Conservation (phyloP, 345 rosid genomes). For the Camelina hispida region DNA sequence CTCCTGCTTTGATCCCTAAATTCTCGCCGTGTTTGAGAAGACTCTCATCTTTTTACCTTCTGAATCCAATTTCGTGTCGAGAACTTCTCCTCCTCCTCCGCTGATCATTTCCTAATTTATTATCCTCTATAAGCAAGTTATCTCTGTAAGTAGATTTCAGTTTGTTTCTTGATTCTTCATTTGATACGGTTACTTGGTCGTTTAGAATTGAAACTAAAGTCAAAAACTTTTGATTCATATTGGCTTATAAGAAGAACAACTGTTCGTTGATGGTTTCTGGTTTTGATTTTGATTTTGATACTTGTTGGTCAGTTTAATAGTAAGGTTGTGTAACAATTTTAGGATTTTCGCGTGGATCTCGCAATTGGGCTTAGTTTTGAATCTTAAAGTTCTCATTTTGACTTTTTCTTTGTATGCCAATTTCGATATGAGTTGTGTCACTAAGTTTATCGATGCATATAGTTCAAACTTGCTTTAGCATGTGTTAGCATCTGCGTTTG, state of each 20-base stretch:
- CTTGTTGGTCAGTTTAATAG: background rate
- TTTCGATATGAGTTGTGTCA: background rate
- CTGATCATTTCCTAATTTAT: slow-evolving; percentile 15
- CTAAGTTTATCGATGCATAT: background rate
- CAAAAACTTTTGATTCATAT: background rate
- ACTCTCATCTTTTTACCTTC: slow-evolving; percentile 3
- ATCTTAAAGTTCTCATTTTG: slow-evolving; percentile 16
- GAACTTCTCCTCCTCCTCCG: background rate
- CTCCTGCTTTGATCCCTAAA: slow-evolving; percentile 36
- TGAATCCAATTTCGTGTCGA: slow-evolving; percentile 7
- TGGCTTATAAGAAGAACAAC: background rate
- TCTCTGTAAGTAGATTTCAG: slow-evolving; percentile 28
- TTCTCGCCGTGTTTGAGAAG: slow-evolving; percentile 36
- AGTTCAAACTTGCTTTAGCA: slow-evolving; percentile 12
- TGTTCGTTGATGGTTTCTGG: slow-evolving; percentile 15
- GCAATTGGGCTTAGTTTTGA: slow-evolving; percentile 32
- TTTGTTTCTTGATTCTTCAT: slow-evolving; percentile 12
- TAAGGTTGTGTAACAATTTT: slow-evolving; percentile 3
- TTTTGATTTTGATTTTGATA: slow-evolving; percentile 35
- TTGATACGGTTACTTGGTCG: slow-evolving; percentile 19
- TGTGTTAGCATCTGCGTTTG: slow-evolving; percentile 20
- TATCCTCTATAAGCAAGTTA: background rate
- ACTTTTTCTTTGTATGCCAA: background rate
- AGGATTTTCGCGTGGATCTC: slow-evolving; percentile 29
- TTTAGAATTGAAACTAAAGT: background rate